Evolutionary conservation across 805 yeast species (phyloP), one percentile per base, ranked within the genome.

Genomic region (Lipomyces sp.): DNA sequence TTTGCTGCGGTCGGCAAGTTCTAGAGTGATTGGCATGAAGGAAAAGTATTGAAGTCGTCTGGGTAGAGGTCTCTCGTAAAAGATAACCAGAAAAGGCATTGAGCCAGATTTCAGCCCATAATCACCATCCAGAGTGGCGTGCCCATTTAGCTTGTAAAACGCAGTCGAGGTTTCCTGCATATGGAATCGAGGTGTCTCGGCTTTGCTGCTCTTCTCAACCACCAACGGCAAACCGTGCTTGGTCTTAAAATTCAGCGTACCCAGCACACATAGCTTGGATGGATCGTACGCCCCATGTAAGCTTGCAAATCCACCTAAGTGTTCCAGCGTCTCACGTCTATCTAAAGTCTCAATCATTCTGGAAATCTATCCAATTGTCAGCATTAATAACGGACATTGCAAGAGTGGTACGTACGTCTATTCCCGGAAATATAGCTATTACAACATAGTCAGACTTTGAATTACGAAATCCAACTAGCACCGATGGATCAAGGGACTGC

Each of bases 1-100:
- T 35, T 64, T 71, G 18, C 69, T 57, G 62, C 75, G 73, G 58
- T 77, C 81, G 1, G 80, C 77, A 13, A 83, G 75, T 15, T 87
- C 88, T 8, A 92, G 81, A 2, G 86, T 78, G 2, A 92, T 89
- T 0, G 97, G 96, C n/a, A 82, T 79, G 2, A 87, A 75, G 0
- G 97, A 87, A 70, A 86, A 89, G 75, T 90, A 91, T 71, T 92
- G 97, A 81, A 93, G 82, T 65, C 85, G 83, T 35, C 81, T 81
- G 24, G 89, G 85, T 55, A 84, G 83, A 0, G 98, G 98, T 1
- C 95, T 89, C 33, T 84, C 83, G 74, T 86, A 92, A n/a, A 83
- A 72, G 3, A 89, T 77, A 2, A 86, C 73, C n/a, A 74, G 71
- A 10, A 71, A 60, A 15, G 63, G 55, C 18, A 61, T 18, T 30